Conservation (phyloP, 1,284 basidiomycete genomes). For the Ceratobasidium sp. region DNA sequence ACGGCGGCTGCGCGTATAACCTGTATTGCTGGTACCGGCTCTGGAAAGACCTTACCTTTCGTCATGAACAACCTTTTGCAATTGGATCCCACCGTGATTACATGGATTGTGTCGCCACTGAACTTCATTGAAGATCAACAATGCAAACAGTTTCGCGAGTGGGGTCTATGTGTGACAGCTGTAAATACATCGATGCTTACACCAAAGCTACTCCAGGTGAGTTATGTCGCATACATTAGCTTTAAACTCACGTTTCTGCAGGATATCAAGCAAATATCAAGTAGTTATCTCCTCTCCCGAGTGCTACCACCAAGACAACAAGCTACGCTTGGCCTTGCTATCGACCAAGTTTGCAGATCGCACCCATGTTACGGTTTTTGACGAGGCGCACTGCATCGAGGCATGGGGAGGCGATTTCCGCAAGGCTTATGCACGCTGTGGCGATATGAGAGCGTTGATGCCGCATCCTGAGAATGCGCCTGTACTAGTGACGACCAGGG, state of each 20-base stretch:
- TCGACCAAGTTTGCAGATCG: neutral
- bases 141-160: neutral
- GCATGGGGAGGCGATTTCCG: neutral
- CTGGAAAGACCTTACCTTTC: too few species aligned
- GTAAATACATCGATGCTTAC: neutral
- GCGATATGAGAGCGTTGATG: neutral
- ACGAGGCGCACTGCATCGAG: neutral
- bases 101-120: neutral
- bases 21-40: too few species aligned
- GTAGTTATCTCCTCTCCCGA: neutral
- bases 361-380: neutral
- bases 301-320: neutral
- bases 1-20: too few species aligned
- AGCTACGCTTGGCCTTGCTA: neutral
- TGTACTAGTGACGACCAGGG: neutral
- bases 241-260: neutral
- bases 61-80: too few species aligned
- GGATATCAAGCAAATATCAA: neutral
- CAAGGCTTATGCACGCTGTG: neutral
- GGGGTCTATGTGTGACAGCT: neutral
- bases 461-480: neutral
- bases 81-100: too few species aligned
- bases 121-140: conserved; percentile 16
- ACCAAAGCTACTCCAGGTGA: neutral
- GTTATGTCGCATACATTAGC: neutral